Percentiles rank a stretch among this genome's conserved stretches.
These are phyloP conservation scores for Monosporascus sp. DNA, from an alignment of 2,329 filamentous ascomycete species.

Conservation along the genomic window DNA sequence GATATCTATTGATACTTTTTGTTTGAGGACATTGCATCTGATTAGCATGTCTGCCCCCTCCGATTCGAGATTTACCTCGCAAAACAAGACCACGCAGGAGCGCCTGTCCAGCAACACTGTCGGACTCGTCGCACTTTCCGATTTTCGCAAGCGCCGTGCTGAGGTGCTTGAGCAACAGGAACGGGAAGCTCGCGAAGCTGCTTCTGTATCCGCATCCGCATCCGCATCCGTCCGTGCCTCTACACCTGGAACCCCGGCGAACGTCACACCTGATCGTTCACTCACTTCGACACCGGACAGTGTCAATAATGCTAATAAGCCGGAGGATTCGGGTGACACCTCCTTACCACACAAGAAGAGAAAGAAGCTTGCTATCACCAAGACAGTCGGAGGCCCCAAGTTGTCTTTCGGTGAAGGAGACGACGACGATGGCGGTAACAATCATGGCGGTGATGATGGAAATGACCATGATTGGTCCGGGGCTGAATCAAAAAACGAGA, in stretches of 20 bases:
- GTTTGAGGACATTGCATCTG: background rate
- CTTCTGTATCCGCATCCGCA: slow-evolving; percentile 31
- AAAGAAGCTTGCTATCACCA: slow-evolving; percentile 40
- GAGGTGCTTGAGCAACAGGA: slow-evolving; percentile 91
- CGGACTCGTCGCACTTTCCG: slow-evolving; percentile 83
- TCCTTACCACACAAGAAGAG: slow-evolving; percentile 38
- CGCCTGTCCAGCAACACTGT: slow-evolving; percentile 82
- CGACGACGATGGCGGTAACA: slow-evolving; percentile 40
- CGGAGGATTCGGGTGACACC: slow-evolving; percentile 23
- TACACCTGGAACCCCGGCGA: slow-evolving; percentile 27
- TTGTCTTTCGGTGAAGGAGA: slow-evolving; percentile 68
- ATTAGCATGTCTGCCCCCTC: slow-evolving; percentile 6
- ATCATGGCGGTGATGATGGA: slow-evolving; percentile 41
- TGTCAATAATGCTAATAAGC: slow-evolving; percentile 1
- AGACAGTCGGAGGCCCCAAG: slow-evolving; percentile 36
- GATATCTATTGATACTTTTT: too few species aligned
- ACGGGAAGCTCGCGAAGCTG: slow-evolving; percentile 66
- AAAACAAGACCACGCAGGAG: slow-evolving; percentile 73
- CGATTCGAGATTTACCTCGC: slow-evolving; percentile 64
- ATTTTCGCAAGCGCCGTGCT: slow-evolving; percentile 92
- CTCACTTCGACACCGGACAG: slow-evolving; percentile 43
- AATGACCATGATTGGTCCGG: background rate
- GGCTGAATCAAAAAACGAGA: slow-evolving; percentile 1
- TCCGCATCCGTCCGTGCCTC: slow-evolving; percentile 49
- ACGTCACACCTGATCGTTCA: slow-evolving; percentile 44